phyloP scores from a whole-genome alignment of 257 asterid species.

The Solanum appendiculatum region DNA sequence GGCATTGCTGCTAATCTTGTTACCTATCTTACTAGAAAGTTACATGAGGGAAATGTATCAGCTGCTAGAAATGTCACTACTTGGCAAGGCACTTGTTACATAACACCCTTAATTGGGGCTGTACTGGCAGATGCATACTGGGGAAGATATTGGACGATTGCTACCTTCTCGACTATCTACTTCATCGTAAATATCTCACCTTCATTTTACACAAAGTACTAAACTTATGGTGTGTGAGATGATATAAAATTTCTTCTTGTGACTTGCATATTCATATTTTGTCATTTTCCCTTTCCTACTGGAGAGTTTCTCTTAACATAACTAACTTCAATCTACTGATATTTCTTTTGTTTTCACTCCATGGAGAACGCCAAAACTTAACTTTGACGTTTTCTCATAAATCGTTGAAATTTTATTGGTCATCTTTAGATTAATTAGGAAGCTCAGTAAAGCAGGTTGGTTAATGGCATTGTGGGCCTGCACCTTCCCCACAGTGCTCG shows the following conservation, averaged over 20 bases:
- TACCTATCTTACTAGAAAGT: slow-evolving; percentile 71
- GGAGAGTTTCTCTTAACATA: not conserved
- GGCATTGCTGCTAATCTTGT: slow-evolving; percentile 93
- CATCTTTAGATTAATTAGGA: not conserved
- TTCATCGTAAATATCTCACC: slow-evolving; percentile 43
- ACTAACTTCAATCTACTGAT: not conserved
- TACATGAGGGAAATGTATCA: slow-evolving; percentile 82
- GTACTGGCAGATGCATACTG: slow-evolving; percentile 92
- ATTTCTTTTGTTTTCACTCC: not conserved
- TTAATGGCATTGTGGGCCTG: not conserved
- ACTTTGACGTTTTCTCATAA: not conserved
- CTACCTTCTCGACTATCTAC: slow-evolving; percentile 85
- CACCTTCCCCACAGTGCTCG: not conserved
- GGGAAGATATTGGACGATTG: slow-evolving; percentile 99
- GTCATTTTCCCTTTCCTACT: not conserved
- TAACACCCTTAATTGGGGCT: slow-evolving; percentile 92
- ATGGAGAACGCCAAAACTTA: not conserved
- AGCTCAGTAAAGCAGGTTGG: not conserved
- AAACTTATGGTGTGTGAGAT: not conserved
- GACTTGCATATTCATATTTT: not conserved
- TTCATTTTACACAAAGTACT: not conserved
- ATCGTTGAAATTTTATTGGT: not conserved
- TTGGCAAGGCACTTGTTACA: slow-evolving; percentile 97
- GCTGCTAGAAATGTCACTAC: slow-evolving; percentile 97
- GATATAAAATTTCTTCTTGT: not conserved